A percentile compares a stretch with the other conserved stretches of the same genome.
Evolutionary conservation across 164 flowering plant genomes (phyloP).

Genomic region (Litsea cubeba): DNA sequence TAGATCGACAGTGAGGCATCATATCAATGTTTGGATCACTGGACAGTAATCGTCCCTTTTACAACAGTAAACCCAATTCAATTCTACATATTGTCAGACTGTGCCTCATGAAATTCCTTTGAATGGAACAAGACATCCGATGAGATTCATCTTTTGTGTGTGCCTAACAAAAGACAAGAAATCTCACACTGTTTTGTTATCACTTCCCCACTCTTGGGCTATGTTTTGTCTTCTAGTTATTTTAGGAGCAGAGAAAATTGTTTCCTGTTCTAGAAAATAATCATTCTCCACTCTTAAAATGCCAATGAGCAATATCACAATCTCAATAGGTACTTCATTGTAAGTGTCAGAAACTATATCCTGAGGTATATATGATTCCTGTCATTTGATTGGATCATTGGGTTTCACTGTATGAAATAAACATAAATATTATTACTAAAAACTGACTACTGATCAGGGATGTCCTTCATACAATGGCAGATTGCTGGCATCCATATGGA

Average conservation of each 20-base stretch:
- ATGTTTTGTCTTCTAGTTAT: neutral
- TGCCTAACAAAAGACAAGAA: neutral
- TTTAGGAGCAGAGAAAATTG: neutral
- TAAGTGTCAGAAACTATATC: no score
- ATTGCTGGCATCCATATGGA: constrained; percentile 77
- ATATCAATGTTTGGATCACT: no score
- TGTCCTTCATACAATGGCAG: constrained; percentile 40
- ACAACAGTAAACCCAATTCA: no score
- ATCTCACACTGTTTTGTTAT: neutral
- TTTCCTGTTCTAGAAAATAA: neutral
- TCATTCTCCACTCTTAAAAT: neutral
- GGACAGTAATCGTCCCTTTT: no score
- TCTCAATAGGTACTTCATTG: no score
- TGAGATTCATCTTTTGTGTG: no score
- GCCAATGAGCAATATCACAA: neutral
- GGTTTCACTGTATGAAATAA: neutral
- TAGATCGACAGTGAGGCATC: no score
- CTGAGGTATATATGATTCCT: no score
- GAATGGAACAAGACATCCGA: no score
- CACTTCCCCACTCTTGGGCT: neutral
- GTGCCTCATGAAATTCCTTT: no score
- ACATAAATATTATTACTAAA: neutral
- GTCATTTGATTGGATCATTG: no score
- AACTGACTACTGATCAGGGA: constrained; percentile 1
- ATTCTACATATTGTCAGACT: no score